Evolutionary conservation across 2,329 filamentous ascomycete species (phyloP).

Genomic region (Xylaria sp.): DNA sequence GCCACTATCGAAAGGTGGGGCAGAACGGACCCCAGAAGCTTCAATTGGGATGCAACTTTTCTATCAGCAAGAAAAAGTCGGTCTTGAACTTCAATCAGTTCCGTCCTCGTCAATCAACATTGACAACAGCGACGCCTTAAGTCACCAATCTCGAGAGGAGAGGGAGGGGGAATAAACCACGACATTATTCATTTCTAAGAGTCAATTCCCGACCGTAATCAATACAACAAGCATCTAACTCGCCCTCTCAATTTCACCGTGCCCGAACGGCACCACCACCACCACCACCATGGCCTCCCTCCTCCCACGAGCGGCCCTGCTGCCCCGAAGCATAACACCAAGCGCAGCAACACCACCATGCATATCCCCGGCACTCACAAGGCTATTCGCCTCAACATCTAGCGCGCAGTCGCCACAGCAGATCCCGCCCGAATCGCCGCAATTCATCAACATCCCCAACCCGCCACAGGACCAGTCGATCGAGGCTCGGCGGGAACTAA

Average conservation of each 20-base stretch:
- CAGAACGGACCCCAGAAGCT: slow-evolving; percentile 16
- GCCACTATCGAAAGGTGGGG: slow-evolving; percentile 15
- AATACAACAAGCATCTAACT: not conserved
- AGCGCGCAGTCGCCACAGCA: slow-evolving; percentile 52
- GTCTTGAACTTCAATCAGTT: not conserved
- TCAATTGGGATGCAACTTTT: slow-evolving; percentile 35
- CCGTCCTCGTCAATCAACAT: slow-evolving; percentile 16
- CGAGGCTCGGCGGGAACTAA: slow-evolving; percentile 53
- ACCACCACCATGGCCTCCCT: slow-evolving; percentile 37
- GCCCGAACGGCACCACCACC: not conserved
- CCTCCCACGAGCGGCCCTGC: slow-evolving; percentile 30
- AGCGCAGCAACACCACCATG: slow-evolving; percentile 36
- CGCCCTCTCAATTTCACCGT: not conserved
- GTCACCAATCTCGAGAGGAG: not conserved
- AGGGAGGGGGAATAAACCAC: not conserved
- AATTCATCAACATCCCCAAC: slow-evolving; percentile 84
- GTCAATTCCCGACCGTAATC: not conserved
- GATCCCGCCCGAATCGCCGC: slow-evolving; percentile 87
- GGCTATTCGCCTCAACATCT: slow-evolving; percentile 60
- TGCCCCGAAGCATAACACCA: slow-evolving; percentile 30
- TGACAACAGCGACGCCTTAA: slow-evolving; percentile 8
- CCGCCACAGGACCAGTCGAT: slow-evolving; percentile 74
- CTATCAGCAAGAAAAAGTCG: slow-evolving; percentile 23
- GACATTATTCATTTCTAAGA: not conserved
- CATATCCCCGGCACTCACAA: slow-evolving; percentile 48